Base-by-base conservation (phyloP, 352 stramenopile species). In the Globisporangium splendens region DNA sequence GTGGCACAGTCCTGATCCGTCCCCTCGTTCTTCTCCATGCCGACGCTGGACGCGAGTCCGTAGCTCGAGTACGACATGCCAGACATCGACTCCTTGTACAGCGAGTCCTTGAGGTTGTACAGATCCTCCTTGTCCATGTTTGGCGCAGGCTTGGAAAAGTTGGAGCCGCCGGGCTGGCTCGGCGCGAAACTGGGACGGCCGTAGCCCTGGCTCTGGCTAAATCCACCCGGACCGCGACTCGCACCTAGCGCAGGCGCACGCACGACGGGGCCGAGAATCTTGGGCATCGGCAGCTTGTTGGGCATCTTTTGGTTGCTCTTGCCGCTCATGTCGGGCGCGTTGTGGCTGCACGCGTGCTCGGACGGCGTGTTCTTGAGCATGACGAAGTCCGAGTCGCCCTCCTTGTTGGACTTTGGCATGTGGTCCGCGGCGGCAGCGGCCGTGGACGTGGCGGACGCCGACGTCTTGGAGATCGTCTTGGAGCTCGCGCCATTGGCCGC, bases 41-140 rank as follows among this genome's bases (percentile, higher is more conserved):
- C 39, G 6, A 38, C 58, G 28, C 28, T 52, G 39, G 58, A 56
- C 44, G 46, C 22, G 22, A 54, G 22, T n/a, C n/a, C 33, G 46
- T 31, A 33, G 24, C 22, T 15, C 35, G 8, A 48, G 49, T 5
- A 43, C 57, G 39, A 42, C 21, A 42, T 48, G 22, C 41, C 63
- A 8, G 55, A 59, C 48, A 77, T 56, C 3, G 70, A 78, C 21
- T 43, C 56, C 42, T 72, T 72, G 59, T 62, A 77, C 1, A 80
- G 33, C 14, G 65, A 71, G 8, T 80, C 72, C 42, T 73, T 77
- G 21, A 80, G 57, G 46, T 77, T 55, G 24, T 77, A 65, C 18
- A 80, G 54, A 24, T 80, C 69, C 8, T 71, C 21, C 24, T 60
- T 62, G 24, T 70, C 70, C 51, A 80, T 59, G 12, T 61, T 38